A percentile compares a stretch with the other conserved stretches of the same genome.
Conservation (phyloP, 2,329 filamentous ascomycete genomes). For the Salinomyces thailandicus region DNA sequence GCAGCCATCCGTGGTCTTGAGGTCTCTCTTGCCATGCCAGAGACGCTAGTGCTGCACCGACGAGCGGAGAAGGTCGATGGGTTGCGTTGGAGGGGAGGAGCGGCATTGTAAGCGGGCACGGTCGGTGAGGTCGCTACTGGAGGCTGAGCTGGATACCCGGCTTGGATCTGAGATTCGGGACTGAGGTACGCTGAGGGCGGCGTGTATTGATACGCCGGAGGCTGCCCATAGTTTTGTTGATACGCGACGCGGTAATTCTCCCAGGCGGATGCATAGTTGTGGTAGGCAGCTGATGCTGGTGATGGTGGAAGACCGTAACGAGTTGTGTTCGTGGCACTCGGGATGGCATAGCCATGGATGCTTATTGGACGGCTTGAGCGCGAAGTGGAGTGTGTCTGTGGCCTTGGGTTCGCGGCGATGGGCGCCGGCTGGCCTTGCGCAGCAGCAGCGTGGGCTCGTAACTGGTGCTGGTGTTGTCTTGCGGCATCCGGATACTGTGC, state of each 20-base stretch:
- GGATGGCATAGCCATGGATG: slow-evolving; percentile 13
- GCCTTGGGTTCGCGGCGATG: slow-evolving; percentile 4
- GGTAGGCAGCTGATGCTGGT: too few species aligned
- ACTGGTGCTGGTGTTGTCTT: neutral
- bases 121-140: slow-evolving; percentile 11
- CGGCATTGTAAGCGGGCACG: slow-evolving; percentile 9
- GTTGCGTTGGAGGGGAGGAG: slow-evolving; percentile 6
- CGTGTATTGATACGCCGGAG: neutral
- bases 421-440: neutral
- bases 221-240: slow-evolving; percentile 5
- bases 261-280: slow-evolving; percentile 21
- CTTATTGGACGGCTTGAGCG: slow-evolving; percentile 14
- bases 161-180: slow-evolving; percentile 18
- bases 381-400: slow-evolving; percentile 1
- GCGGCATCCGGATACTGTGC: slow-evolving; percentile 2
- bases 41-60: slow-evolving; percentile 10
- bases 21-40: slow-evolving; percentile 7
- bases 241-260: slow-evolving; percentile 12
- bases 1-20: neutral
- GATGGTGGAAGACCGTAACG: slow-evolving; percentile 16
- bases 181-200: too few species aligned
- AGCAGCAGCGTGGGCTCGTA: neutral
- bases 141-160: slow-evolving; percentile 15
- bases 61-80: slow-evolving; percentile 18
- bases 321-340: slow-evolving; percentile 1